A percentile compares a stretch with the other conserved stretches of the same genome.
Conservation (phyloP, 1,284 basidiomycete genomes). For the Boletellus deceptivus region DNA sequence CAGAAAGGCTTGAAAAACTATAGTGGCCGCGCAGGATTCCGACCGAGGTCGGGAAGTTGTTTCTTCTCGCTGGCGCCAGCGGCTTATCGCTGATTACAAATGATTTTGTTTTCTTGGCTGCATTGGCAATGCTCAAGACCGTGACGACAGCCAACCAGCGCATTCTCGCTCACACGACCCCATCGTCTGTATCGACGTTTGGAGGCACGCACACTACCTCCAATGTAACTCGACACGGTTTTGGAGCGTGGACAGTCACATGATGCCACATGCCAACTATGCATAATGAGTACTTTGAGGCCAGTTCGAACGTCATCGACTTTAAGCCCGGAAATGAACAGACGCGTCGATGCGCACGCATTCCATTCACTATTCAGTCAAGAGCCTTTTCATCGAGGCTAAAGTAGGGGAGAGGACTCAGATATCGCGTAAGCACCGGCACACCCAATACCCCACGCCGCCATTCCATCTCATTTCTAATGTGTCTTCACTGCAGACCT, state of each 20-base stretch:
- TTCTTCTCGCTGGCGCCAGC: neutral
- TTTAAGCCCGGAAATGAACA: no score
- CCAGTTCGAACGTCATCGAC: neutral
- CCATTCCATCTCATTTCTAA: no score
- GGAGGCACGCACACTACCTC: constrained; percentile 81
- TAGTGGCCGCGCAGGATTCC: constrained; percentile 71
- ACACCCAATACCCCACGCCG: no score
- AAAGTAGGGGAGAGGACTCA: no score
- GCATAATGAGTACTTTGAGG: neutral
- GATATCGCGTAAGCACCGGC: no score
- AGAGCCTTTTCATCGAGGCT: no score
- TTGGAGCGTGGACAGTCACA: no score
- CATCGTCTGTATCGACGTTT: constrained; percentile 86
- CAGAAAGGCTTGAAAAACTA: no score
- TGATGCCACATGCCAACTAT: no score
- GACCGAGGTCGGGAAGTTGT: constrained; percentile 65
- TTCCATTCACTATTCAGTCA: no score
- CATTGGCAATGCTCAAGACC: constrained; percentile 63
- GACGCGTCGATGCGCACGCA: no score
- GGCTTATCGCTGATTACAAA: neutral
- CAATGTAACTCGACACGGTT: constrained; percentile 45
- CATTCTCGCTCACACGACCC: constrained; percentile 75
- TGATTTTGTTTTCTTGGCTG: constrained; percentile 39
- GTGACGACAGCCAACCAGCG: constrained; percentile 87
- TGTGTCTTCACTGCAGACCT: no score